Evolutionary conservation across 257 asterid species (phyloP), one percentile per base, ranked within the genome.

Genomic region (Dorcoceras hygrometricum): DNA sequence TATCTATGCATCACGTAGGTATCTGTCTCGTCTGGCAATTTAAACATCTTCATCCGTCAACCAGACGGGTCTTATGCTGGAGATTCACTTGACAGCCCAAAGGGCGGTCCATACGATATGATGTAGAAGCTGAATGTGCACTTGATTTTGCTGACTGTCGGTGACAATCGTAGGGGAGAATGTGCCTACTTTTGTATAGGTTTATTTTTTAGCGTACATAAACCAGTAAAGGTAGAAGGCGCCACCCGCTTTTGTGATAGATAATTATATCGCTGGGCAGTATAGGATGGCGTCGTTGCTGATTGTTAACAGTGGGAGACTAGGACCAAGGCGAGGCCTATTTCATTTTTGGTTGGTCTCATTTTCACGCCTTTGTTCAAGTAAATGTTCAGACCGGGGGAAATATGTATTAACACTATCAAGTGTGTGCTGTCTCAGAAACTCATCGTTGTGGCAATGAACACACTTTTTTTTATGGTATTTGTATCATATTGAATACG

Each of bases 31-130:
- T 78, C 88, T 23, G 81, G 83, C 83, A 87, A 91, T 75, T 82
- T 91, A 83, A 91, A 91, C 56, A 79, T 91, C 43, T 87, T 89
- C 56, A 81, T 91, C 73, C 83, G 95, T 34, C 95, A 80, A 71
- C 90, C 91, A 20, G 98, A 91, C 73, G 96, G 98, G 28, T 82
- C 95, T 20, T 91, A 89, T 51, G 59, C 61, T 7, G 96, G 96
- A 62, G 98, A 91, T 75, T 81, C 95, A 70, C 83, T 91, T 63
- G 95, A 89, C 68, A 87, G 95, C 82, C 94, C 96, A 29, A 82
- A 60, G 57, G 82, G 87, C 7, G 80, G 77, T 69, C 70, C 77
- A 12, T 87, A 88, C 11, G 89, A 75, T 64, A 74, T 46, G 69
- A 70, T 65, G 12, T 84, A 76, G 79, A 53, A 32, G 57, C 48